A percentile compares a stretch with the other conserved stretches of the same genome.
These are phyloP conservation scores for Marchantia polymorpha DNA, from an alignment of 225 moss, liverwort and hornwort genomes.

Conservation along the genomic window DNA sequence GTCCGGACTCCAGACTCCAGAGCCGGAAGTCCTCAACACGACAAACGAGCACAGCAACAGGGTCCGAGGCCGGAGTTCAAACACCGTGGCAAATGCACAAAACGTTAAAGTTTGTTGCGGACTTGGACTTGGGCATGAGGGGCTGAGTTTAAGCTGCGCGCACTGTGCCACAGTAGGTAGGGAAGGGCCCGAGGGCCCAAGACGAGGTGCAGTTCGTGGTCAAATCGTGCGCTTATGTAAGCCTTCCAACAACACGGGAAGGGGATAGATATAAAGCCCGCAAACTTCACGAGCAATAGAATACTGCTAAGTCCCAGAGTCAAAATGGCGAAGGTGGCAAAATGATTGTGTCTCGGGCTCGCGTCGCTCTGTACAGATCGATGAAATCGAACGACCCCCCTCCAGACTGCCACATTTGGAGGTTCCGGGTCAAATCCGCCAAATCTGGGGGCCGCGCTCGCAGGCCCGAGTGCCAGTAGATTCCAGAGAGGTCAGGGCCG, in stretches of 20 bases:
- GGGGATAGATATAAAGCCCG: neutral
- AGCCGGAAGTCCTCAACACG: neutral
- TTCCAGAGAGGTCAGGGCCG: constrained; percentile 1
- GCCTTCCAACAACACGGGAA: constrained; percentile 13
- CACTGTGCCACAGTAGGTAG: neutral
- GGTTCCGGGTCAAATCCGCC: neutral
- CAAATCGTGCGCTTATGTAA: constrained; percentile 10
- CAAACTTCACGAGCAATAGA: neutral
- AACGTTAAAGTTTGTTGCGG: neutral
- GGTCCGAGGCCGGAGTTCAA: neutral
- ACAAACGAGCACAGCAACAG: neutral
- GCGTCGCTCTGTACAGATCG: neutral
- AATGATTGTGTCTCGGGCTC: neutral
- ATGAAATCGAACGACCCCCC: neutral
- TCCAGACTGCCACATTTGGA: neutral
- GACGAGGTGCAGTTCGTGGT: neutral
- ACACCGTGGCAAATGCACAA: neutral
- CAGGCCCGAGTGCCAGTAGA: neutral
- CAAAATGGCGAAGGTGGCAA: neutral
- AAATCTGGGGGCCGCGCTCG: neutral
- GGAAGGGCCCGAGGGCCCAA: neutral
- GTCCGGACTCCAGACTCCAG: too few relatives aligned
- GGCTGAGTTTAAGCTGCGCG: neutral
- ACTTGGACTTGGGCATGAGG: constrained; percentile 4
- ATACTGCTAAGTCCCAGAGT: neutral